Base-by-base conservation (phyloP, 164 flowering plant species). In the Dillenia suffruticosa region DNA sequence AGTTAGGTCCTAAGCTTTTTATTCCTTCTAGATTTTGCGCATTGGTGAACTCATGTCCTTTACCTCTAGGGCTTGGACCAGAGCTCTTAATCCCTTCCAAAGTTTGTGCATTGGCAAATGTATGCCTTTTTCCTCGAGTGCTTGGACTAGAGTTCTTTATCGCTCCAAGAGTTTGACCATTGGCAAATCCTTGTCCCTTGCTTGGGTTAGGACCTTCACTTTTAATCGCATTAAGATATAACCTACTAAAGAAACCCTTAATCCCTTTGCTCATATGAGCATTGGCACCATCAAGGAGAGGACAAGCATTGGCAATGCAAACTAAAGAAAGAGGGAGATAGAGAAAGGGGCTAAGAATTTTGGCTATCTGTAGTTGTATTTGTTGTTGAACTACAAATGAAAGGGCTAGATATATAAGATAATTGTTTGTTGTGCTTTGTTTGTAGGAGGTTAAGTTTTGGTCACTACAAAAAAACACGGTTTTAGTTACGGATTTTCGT, bases 301-400 rank as follows among this genome's bases (percentile, higher is more conserved):
- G 73, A 64, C 73, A 69, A 45, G 68, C 72, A 32, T 58, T 69
- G 14, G 51, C 51, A 1, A 49, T 14, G 46, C 17, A 54, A 63
- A 46, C 7, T 5, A 32, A 43, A 17, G 55, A 57, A 48, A 49
- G 32, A 1, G 17, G 5, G 2, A 63, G 24, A 14, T 51, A 26
- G 48, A 58, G 13, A 22, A 58, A 15, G 48, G 54, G 8, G 14
- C 63, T 51, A 10, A 51, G 15, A 51, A 11, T 8, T 8, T 10
- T 9, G 15, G 7, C 15, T 46, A n/a, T n/a, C n/a, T n/a, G n/a
- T n/a, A n/a, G n/a, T n/a, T n/a, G n/a, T n/a, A n/a, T n/a, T n/a
- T n/a, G 40, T 19, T 54, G 40, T 54, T 54, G 22, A 43, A n/a
- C n/a, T n/a, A n/a, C n/a, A n/a, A n/a, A n/a, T n/a, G n/a, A n/a